phyloP scores from a whole-genome alignment of 169 alveolate species.

The Eimeria nieschulzi region DNA sequence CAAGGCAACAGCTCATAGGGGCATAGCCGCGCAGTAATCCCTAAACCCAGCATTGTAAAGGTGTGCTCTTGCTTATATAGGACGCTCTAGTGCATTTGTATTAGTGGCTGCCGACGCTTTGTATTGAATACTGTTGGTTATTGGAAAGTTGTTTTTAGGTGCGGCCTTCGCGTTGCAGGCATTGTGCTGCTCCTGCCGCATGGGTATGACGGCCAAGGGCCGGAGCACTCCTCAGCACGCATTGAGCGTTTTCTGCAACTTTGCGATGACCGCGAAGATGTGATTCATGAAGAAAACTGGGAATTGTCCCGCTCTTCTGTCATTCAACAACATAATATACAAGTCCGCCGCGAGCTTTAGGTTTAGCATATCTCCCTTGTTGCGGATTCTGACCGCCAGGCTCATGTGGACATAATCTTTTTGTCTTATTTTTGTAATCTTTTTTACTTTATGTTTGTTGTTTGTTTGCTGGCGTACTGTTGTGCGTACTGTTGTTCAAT shows the following conservation, averaged over 20 bases:
- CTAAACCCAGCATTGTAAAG: too few species aligned
- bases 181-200: slow-evolving; percentile 92
- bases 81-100: too few species aligned
- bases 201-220: slow-evolving; percentile 97
- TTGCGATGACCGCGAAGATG: slow-evolving; percentile 84
- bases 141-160: too few species aligned
- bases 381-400: background rate
- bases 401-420: background rate
- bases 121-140: too few species aligned
- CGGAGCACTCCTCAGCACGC: slow-evolving; percentile 96
- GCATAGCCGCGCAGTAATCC: too few species aligned
- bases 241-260: slow-evolving; percentile 90
- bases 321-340: slow-evolving; percentile 74
- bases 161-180: background rate
- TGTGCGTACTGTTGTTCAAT: background rate
- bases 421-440: background rate
- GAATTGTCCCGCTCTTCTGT: slow-evolving; percentile 52
- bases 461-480: background rate
- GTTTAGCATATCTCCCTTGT: background rate
- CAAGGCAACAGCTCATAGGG: too few species aligned
- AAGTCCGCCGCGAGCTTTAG: slow-evolving; percentile 24
- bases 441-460: too few species aligned
- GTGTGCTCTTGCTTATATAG: too few species aligned
- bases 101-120: too few species aligned
- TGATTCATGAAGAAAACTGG: slow-evolving; percentile 76